Conservation (phyloP, 2,329 filamentous ascomycete genomes). For the Xylaria multiplex region DNA sequence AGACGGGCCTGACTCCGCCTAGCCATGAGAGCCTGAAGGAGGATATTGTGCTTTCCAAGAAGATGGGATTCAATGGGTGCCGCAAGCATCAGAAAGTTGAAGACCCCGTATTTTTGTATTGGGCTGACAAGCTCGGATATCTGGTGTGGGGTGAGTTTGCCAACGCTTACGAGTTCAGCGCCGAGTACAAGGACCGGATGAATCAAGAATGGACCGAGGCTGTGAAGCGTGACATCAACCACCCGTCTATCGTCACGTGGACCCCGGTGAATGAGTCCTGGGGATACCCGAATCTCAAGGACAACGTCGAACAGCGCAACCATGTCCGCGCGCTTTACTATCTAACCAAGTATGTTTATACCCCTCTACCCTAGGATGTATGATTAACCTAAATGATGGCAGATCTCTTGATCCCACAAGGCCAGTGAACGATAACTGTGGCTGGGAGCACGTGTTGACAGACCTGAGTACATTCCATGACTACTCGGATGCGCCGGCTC, state of each 20-base stretch:
- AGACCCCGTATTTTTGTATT: conserved; percentile 69
- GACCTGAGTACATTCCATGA: conserved; percentile 76
- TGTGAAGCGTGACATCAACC: conserved; percentile 72
- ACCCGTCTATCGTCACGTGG: conserved; percentile 72
- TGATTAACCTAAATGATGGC: conserved; percentile 5
- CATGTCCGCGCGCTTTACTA: conserved; percentile 73
- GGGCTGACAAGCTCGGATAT: conserved; percentile 69
- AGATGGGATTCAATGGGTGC: conserved; percentile 72
- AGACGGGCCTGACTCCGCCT: conserved; percentile 69
- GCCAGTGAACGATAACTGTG: conserved; percentile 76
- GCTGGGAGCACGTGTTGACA: conserved; percentile 74
- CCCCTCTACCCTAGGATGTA: background rate
- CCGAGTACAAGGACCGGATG: conserved; percentile 68
- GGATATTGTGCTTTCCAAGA: conserved; percentile 67
- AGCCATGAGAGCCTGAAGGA: conserved; percentile 55
- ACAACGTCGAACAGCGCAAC: conserved; percentile 67
- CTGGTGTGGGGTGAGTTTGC: conserved; percentile 73
- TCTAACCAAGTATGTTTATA: conserved; percentile 64
- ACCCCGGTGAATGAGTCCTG: conserved; percentile 73
- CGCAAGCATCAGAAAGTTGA: conserved; percentile 74
- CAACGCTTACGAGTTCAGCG: conserved; percentile 70
- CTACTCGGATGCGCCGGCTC: conserved; percentile 67
- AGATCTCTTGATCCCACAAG: conserved; percentile 68
- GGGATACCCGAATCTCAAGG: conserved; percentile 69
- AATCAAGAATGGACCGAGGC: conserved; percentile 72